Conservation (phyloP, 495 filamentous ascomycete genomes). For the Rusavskia elegans region DNA sequence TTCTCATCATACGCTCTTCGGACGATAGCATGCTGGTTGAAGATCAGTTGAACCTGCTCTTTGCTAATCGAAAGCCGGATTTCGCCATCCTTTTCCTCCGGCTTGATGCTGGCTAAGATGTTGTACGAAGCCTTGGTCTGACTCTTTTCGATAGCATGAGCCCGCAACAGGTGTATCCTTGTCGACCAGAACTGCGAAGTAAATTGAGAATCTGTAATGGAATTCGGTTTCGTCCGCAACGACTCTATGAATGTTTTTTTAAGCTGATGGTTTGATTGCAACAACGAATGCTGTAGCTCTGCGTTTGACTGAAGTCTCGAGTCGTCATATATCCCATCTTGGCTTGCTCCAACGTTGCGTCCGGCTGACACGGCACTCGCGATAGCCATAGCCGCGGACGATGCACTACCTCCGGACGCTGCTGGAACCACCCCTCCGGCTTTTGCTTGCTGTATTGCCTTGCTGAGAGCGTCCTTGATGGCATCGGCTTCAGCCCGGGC, state of each 20-base stretch:
- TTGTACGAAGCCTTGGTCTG: slow-evolving; percentile 84
- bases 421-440: slow-evolving; percentile 27
- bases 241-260: slow-evolving; percentile 71
- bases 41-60: slow-evolving; percentile 86
- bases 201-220: slow-evolving; percentile 60
- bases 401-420: slow-evolving; percentile 23
- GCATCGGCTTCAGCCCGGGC: slow-evolving; percentile 71
- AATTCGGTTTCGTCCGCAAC: slow-evolving; percentile 59
- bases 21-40: slow-evolving; percentile 82
- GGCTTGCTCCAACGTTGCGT: slow-evolving; percentile 18
- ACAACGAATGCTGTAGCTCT: slow-evolving; percentile 68
- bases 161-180: slow-evolving; percentile 65
- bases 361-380: slow-evolving; percentile 34
- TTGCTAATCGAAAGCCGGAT: slow-evolving; percentile 71
- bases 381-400: slow-evolving; percentile 40
- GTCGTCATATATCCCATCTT: slow-evolving; percentile 59
- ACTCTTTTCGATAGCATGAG: slow-evolving; percentile 74
- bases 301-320: slow-evolving; percentile 52
- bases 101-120: slow-evolving; percentile 79
- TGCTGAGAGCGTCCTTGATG: slow-evolving; percentile 68
- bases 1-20: slow-evolving; percentile 85
- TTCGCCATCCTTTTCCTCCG: slow-evolving; percentile 58
- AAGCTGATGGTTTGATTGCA: slow-evolving; percentile 57
- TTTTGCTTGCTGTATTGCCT: slow-evolving; percentile 54
- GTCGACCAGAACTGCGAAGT: slow-evolving; percentile 87